phyloP scores from a whole-genome alignment of 2,329 filamentous ascomycete species.

The Neonectria punicea region DNA sequence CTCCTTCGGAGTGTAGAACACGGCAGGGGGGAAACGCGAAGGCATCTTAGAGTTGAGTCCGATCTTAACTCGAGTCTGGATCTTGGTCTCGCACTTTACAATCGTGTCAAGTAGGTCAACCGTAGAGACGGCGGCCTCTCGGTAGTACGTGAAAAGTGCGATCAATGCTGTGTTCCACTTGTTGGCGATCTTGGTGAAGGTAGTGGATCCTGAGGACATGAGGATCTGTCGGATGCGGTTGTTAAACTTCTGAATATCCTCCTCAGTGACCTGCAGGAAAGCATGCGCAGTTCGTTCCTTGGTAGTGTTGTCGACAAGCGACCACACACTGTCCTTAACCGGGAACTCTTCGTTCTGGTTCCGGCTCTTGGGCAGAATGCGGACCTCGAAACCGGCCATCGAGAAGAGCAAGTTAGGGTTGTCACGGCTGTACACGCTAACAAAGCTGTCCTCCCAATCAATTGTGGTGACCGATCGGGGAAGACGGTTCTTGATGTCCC shows the following conservation, averaged over 20 bases:
- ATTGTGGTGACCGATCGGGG: constrained; percentile 96
- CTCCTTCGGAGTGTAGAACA: constrained; percentile 99
- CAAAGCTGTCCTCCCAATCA: constrained; percentile 99
- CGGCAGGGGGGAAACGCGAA: constrained; percentile 95
- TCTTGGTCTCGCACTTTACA: constrained; percentile 99
- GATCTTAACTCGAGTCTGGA: constrained; percentile 98
- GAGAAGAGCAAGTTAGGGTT: constrained; percentile 97
- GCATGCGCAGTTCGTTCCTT: constrained; percentile 98
- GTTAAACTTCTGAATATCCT: constrained; percentile 99
- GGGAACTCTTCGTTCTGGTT: constrained; percentile 97
- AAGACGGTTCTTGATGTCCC: constrained; percentile 97
- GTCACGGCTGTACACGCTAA: constrained; percentile 96
- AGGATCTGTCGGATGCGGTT: constrained; percentile 98
- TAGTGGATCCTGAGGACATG: constrained; percentile 99
- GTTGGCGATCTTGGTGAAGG: constrained; percentile 99
- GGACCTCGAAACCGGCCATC: constrained; percentile 98
- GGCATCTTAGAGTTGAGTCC: constrained; percentile 99
- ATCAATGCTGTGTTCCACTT: constrained; percentile 99
- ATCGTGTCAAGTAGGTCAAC: constrained; percentile 95
- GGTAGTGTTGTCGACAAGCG: constrained; percentile 92
- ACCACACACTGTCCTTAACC: constrained; percentile 98
- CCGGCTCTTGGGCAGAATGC: constrained; percentile 92
- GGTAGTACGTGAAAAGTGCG: constrained; percentile 97
- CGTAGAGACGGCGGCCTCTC: constrained; percentile 95
- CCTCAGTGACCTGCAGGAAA: constrained; percentile 96